These are phyloP conservation scores for Calonectria multiphialidica DNA, from an alignment of 2,329 filamentous ascomycete genomes.

Conservation along the genomic window DNA sequence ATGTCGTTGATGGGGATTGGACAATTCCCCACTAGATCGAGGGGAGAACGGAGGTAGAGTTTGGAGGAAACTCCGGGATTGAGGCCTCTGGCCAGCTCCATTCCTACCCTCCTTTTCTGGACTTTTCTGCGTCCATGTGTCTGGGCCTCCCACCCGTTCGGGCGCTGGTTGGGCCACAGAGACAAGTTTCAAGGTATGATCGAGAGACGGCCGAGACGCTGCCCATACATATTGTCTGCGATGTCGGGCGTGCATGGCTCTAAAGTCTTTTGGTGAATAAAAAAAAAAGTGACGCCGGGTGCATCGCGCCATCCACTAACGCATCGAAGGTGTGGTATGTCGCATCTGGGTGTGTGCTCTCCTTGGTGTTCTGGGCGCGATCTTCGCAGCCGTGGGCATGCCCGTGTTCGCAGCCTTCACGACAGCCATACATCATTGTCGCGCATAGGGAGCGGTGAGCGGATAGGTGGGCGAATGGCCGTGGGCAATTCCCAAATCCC, in stretches of 20 bases:
- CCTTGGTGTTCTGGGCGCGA: conserved; percentile 23
- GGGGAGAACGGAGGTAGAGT: conserved; percentile 30
- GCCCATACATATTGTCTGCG: conserved; percentile 7
- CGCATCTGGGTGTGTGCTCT: conserved; percentile 6
- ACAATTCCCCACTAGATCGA: conserved; percentile 45
- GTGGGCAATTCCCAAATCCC: background rate
- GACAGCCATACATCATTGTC: conserved; percentile 24
- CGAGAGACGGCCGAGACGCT: conserved; percentile 1
- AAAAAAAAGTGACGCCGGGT: conserved; percentile 2
- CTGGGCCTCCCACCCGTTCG: conserved; percentile 3
- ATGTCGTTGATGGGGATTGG: conserved; percentile 42
- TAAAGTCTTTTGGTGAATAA: conserved; percentile 19
- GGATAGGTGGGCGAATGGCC: conserved; percentile 29
- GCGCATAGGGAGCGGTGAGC: conserved; percentile 42
- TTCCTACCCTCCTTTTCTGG: conserved; percentile 19
- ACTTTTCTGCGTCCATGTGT: conserved; percentile 17
- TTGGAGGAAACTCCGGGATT: conserved; percentile 3
- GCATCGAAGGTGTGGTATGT: conserved; percentile 29
- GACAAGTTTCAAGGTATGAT: background rate
- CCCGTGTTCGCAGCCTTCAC: conserved; percentile 15
- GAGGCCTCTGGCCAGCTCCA: conserved; percentile 25
- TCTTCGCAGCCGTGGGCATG: conserved; percentile 24
- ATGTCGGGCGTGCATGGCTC: conserved; percentile 14
- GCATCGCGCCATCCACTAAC: conserved; percentile 29
- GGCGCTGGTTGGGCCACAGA: conserved; percentile 23